A percentile compares a stretch with the other conserved stretches of the same genome.
Conservation (phyloP, 2,329 filamentous ascomycete species). For the Sporothrix humicola region DNA sequence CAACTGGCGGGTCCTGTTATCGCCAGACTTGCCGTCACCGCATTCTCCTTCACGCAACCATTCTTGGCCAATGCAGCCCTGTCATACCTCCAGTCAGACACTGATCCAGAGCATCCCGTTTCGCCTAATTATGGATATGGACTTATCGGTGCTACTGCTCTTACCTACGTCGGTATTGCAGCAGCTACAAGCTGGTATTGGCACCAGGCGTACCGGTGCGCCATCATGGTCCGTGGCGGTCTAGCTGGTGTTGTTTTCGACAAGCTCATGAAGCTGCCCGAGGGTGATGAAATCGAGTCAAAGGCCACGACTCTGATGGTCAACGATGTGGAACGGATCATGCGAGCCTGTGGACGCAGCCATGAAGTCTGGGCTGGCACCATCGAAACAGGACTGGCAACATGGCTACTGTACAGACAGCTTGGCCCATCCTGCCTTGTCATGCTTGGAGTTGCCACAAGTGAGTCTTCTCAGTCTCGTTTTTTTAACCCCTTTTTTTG, state of each 20-base stretch:
- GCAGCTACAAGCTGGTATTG: constrained; percentile 33
- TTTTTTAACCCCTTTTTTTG: neutral
- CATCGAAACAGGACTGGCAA: constrained; percentile 3
- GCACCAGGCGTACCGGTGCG: constrained; percentile 27
- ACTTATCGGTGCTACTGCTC: constrained; percentile 30
- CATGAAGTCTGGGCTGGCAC: constrained; percentile 23
- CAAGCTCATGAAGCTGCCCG: constrained; percentile 25
- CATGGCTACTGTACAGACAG: constrained; percentile 12
- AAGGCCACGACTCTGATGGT: constrained; percentile 24
- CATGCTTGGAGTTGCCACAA: constrained; percentile 12
- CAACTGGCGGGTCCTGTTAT: neutral
- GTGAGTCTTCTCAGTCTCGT: neutral
- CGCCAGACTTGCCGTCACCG: constrained; percentile 13
- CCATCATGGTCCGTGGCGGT: constrained; percentile 29
- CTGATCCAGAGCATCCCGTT: constrained; percentile 3
- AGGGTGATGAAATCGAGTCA: constrained; percentile 5
- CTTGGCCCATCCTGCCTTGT: constrained; percentile 9
- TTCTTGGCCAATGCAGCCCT: constrained; percentile 12
- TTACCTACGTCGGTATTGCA: constrained; percentile 29
- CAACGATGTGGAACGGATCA: constrained; percentile 23
- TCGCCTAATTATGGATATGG: constrained; percentile 31
- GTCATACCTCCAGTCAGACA: constrained; percentile 6
- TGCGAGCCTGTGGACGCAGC: constrained; percentile 5
- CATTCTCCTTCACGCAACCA: constrained; percentile 9
- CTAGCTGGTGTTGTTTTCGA: constrained; percentile 27